Base-by-base conservation (phyloP, 345 rosid species). In the Acer saccharum region DNA sequence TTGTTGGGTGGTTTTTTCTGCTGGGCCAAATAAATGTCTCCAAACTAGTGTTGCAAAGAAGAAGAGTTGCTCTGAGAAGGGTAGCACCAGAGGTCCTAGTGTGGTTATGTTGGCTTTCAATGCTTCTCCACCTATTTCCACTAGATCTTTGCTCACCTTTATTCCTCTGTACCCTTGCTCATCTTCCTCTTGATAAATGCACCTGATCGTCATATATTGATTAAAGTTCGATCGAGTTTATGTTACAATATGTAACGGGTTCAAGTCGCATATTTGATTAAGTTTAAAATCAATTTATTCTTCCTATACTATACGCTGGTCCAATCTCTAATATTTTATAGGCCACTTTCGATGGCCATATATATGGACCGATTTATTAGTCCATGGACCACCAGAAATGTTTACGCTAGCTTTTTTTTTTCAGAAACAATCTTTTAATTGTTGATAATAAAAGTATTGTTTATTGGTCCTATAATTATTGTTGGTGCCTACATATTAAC, bases 91-190 rank as follows among this genome's bases (percentile, higher is more conserved):
- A 18, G 99, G 99, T 2, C 99, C 96, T 48, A 95, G 84, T 0
- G 99, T 95, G 61, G 99, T 95, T 82, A 95, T 94, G 93, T 95
- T 95, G 55, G 99, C 89, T 86, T 94, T 95, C 0, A 95, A 86
- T 48, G 98, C 98, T 35, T 95, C 97, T 16, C 98, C 97, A 27
- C 98, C 98, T 18, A 95, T 91, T 86, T 88, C 97, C 87, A 91
- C 81, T 48, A 95, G 72, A 35, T 95, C 91, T 88, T 88, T 94
- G 86, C 97, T 95, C 23, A 92, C 89, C 46, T 91, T 89, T 41
- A 93, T 72, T 10, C 99, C 98, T 77, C 85, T 95, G 78, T 84
- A 80, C 17, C 91, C 88, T 75, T 94, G 87, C 46, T 81, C 92
- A 82, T 95, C 98, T 86, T 95, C 99, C 79, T 92, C 97, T 39